These are phyloP conservation scores for Penicillium canescens DNA, from an alignment of 495 filamentous ascomycete genomes.

Conservation along the genomic window DNA sequence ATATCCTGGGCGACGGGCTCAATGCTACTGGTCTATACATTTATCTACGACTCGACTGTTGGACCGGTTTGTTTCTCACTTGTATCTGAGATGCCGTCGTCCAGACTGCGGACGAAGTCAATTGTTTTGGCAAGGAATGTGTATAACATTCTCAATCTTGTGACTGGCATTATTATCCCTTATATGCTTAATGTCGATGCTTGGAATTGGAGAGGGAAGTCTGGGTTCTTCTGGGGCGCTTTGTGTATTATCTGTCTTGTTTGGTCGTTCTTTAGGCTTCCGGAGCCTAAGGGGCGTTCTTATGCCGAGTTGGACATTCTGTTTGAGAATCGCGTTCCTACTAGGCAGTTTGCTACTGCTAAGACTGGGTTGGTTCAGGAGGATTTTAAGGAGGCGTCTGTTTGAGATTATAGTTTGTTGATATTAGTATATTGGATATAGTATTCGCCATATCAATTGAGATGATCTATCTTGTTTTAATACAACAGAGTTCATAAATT, in stretches of 20 bases:
- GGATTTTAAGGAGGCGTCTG: not conserved
- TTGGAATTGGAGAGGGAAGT: conserved; percentile 63
- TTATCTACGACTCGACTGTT: conserved; percentile 56
- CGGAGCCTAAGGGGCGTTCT: conserved; percentile 59
- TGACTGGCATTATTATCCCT: conserved; percentile 63
- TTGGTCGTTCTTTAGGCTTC: conserved; percentile 55
- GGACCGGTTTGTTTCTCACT: conserved; percentile 65
- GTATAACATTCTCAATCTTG: conserved; percentile 58
- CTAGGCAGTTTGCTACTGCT: conserved; percentile 22
- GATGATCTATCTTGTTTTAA: no score
- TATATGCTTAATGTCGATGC: conserved; percentile 69
- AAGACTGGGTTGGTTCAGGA: conserved; percentile 8
- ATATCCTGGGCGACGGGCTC: conserved; percentile 54
- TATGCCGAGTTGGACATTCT: conserved; percentile 57
- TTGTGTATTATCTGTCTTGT: conserved; percentile 40
- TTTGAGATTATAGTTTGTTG: not conserved
- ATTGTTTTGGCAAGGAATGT: conserved; percentile 61
- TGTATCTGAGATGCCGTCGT: conserved; percentile 58
- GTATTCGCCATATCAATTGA: no score
- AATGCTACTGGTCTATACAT: conserved; percentile 58
- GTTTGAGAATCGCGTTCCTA: conserved; percentile 35
- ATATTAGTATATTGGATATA: no score
- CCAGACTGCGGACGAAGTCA: conserved; percentile 60
- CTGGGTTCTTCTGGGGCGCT: conserved; percentile 68
- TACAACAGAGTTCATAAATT: no score